phyloP scores from a whole-genome alignment of 2,329 filamentous ascomycete genomes.

The Parasarocladium wereldwijsianum region DNA sequence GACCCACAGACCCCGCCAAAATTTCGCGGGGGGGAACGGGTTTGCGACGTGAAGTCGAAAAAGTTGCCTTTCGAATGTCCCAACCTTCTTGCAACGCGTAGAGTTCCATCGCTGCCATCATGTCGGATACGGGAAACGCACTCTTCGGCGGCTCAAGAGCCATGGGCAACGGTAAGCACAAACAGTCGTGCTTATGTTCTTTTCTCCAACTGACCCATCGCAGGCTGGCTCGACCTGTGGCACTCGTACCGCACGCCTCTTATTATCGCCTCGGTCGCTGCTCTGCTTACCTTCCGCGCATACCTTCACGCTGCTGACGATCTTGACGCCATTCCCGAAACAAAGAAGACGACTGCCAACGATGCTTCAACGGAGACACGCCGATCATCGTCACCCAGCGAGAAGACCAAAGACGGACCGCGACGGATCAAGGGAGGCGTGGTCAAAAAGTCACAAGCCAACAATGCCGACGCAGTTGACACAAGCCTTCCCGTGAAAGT shows the following conservation, averaged over 20 bases:
- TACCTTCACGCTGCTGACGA: background rate
- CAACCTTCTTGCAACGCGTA: too few relatives aligned
- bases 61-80: too few relatives aligned
- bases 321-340: constrained; percentile 1
- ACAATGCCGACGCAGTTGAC: constrained; percentile 13
- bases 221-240: constrained; percentile 4
- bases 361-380: constrained; percentile 8
- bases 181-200: too few relatives aligned
- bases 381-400: constrained; percentile 9
- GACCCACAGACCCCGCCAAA: too few relatives aligned
- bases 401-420: constrained; percentile 24
- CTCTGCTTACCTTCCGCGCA: background rate
- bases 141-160: too few relatives aligned
- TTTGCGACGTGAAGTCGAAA: too few relatives aligned
- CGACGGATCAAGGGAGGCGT: constrained; percentile 32
- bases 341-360: constrained; percentile 4
- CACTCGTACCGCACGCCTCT: constrained; percentile 2
- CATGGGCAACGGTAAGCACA: too few relatives aligned
- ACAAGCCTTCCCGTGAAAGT: constrained; percentile 44
- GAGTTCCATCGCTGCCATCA: too few relatives aligned
- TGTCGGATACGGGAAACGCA: too few relatives aligned
- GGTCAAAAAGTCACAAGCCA: constrained; percentile 15
- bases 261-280: constrained; percentile 1
- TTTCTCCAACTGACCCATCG: too few relatives aligned
- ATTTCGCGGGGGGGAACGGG: too few relatives aligned